Evolutionary conservation across 2,329 filamentous ascomycete genomes (phyloP).

Genomic region (Neonectria sp.): DNA sequence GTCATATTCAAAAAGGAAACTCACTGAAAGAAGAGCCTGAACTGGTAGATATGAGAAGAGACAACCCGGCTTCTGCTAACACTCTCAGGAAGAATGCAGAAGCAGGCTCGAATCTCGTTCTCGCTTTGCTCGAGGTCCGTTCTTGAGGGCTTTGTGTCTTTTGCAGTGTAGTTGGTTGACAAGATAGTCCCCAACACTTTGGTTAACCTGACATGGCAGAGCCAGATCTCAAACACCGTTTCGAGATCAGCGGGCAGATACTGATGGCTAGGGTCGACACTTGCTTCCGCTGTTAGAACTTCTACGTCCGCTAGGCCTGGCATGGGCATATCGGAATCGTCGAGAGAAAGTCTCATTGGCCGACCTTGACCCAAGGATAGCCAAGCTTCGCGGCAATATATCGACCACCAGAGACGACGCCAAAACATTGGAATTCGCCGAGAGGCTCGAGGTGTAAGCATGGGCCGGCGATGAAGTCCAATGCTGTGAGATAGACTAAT

Average conservation of each 20-base stretch:
- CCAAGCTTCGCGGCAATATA: conserved; percentile 35
- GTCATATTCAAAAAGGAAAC: neutral
- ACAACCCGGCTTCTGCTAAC: neutral
- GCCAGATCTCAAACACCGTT: conserved; percentile 7
- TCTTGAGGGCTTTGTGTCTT: neutral
- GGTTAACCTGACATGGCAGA: conserved; percentile 1
- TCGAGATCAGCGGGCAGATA: conserved; percentile 13
- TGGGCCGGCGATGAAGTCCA: conserved; percentile 55
- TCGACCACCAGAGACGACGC: conserved; percentile 37
- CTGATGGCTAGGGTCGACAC: neutral
- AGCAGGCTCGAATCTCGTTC: conserved; percentile 8
- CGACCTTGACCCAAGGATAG: conserved; percentile 33
- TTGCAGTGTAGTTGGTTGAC: conserved; percentile 14
- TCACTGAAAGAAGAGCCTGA: conserved; percentile 21
- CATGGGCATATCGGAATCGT: conserved; percentile 23
- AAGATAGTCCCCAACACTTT: conserved; percentile 13
- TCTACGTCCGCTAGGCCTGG: conserved; percentile 7
- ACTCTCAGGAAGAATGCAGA: neutral
- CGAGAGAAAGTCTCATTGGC: conserved; percentile 29
- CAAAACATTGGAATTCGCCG: conserved; percentile 10
- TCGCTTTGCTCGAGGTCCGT: conserved; percentile 13
- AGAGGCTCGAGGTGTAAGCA: neutral
- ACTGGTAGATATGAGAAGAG: conserved; percentile 22
- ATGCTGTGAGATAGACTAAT: conserved; percentile 59
- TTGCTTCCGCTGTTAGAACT: neutral